Evolutionary conservation across 805 yeast species (phyloP).

Genomic region (Teunomyces tritomae): DNA sequence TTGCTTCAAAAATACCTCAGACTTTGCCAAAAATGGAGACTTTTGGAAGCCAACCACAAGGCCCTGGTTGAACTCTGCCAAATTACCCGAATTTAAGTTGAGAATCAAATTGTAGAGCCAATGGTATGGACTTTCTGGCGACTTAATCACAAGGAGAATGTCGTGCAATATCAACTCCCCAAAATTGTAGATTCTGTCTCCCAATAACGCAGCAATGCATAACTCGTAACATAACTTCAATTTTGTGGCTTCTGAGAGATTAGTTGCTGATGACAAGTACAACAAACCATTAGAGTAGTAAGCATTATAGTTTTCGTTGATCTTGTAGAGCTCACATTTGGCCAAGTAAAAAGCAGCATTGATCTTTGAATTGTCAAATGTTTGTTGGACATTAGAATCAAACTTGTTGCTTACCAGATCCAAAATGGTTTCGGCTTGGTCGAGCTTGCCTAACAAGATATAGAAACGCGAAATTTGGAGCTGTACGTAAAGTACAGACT

Average conservation of each 20-base stretch:
- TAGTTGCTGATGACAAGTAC: constrained; percentile 67
- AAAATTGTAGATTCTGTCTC: constrained; percentile 90
- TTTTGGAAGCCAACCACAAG: constrained; percentile 33
- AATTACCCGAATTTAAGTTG: constrained; percentile 75
- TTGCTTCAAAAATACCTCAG: constrained; percentile 72
- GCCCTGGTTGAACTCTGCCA: constrained; percentile 58
- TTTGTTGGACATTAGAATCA: constrained; percentile 37
- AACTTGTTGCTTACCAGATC: constrained; percentile 58
- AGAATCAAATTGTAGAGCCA: constrained; percentile 75
- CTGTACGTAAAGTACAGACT: constrained; percentile 44
- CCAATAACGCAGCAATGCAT: constrained; percentile 81
- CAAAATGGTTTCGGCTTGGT: constrained; percentile 64
- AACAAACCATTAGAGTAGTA: constrained; percentile 81
- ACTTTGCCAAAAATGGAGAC: constrained; percentile 55
- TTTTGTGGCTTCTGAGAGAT: constrained; percentile 35
- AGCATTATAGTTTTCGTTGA: constrained; percentile 72
- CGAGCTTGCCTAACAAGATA: constrained; percentile 49
- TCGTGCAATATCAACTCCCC: constrained; percentile 94
- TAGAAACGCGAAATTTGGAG: constrained; percentile 75
- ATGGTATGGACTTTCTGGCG: constrained; percentile 44
- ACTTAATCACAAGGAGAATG: constrained; percentile 52
- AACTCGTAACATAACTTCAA: constrained; percentile 57
- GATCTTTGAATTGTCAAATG: constrained; percentile 48
- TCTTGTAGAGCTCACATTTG: constrained; percentile 70
- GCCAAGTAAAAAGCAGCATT: constrained; percentile 83